Evolutionary conservation across 768 basidiomycete genomes (phyloP), one percentile per base, ranked within the genome.

Genomic region (Pulveroboletus frians): DNA sequence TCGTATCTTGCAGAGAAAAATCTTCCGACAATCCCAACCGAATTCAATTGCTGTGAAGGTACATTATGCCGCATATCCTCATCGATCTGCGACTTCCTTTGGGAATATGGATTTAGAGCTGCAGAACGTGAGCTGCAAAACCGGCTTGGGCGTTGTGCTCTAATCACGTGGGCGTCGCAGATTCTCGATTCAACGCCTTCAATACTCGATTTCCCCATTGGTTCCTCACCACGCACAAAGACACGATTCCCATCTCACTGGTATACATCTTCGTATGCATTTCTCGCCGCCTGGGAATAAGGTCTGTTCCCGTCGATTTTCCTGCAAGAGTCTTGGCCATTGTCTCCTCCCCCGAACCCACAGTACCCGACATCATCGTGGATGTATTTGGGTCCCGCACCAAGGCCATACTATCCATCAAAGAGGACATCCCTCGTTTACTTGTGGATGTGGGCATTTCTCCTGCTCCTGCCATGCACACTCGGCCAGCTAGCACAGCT

Each of bases 181-280:
- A 62, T 4, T 37, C 59, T n/a, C 59, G 58, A 13, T 80, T 76
- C 55, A 65, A 71, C 45, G 53, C 70, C 30, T 66, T 80, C n/a
- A 59, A 69, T 43, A 77, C 80, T 51, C 75, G 76, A 40, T 83
- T 83, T 52, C 82, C 84, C 15, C 82, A 84, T 53, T 60, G 67
- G 46, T 81, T 83, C 57, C 71, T 85, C 18, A 70, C 68, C 1
- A 71, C 72, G 1, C 66, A 76, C 56, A 79, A 71, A 48, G 62
- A 63, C 20, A 76, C 80, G 0, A 73, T 85, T 38, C 83, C 83
- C 0, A 76, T 85, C 41, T 80, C 80, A 10, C 68, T 85, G 37
- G 76, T 76, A 34, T 80, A 78, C 63, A 59, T 82, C 20, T 85
- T 83, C 51, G 73, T 78, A 11, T 73, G 75, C 15, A 64, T 85